Evolutionary conservation across 306 rosid species (phyloP).

Genomic region (Fragaria vesca): DNA sequence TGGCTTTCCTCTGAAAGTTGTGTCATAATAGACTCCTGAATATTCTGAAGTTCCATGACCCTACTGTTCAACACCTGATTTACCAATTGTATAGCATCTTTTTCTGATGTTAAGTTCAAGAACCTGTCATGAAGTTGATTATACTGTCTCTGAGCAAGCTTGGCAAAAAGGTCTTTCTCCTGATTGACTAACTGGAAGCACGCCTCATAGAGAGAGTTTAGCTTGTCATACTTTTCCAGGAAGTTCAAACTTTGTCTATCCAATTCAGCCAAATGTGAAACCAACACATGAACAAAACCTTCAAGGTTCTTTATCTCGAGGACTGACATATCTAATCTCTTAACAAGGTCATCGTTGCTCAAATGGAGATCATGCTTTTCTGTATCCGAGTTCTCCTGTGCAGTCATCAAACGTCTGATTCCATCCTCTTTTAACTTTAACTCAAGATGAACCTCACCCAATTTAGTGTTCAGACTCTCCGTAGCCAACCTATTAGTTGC

Average conservation of each 20-base stretch:
- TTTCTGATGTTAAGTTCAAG: slow-evolving; percentile 51
- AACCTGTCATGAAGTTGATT: slow-evolving; percentile 54
- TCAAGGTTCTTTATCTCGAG: slow-evolving; percentile 61
- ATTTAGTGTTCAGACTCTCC: slow-evolving; percentile 59
- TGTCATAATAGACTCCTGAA: slow-evolving; percentile 48
- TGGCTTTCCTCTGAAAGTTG: slow-evolving; percentile 50
- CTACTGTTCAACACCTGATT: slow-evolving; percentile 53
- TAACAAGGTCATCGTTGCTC: slow-evolving; percentile 45
- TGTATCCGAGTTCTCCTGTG: slow-evolving; percentile 46
- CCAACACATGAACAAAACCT: slow-evolving; percentile 47
- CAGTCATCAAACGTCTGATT: slow-evolving; percentile 40
- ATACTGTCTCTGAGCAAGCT: slow-evolving; percentile 54
- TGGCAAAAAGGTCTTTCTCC: slow-evolving; percentile 58
- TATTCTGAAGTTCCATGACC: slow-evolving; percentile 54
- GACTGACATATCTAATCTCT: slow-evolving; percentile 53
- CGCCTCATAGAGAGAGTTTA: slow-evolving; percentile 58
- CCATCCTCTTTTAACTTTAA: slow-evolving; percentile 62
- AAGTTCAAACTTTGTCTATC: slow-evolving; percentile 61
- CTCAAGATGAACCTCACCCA: slow-evolving; percentile 57
- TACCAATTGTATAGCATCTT: slow-evolving; percentile 39
- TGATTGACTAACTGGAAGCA: slow-evolving; percentile 62
- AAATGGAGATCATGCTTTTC: slow-evolving; percentile 59
- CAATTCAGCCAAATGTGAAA: slow-evolving; percentile 51
- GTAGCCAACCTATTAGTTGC: slow-evolving; percentile 48
- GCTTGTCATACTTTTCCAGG: slow-evolving; percentile 58